A percentile compares a stretch with the other conserved stretches of the same genome.
These are phyloP conservation scores for Saccharum officinarum DNA, from an alignment of 176 grass and related monocot species.

Conservation along the genomic window DNA sequence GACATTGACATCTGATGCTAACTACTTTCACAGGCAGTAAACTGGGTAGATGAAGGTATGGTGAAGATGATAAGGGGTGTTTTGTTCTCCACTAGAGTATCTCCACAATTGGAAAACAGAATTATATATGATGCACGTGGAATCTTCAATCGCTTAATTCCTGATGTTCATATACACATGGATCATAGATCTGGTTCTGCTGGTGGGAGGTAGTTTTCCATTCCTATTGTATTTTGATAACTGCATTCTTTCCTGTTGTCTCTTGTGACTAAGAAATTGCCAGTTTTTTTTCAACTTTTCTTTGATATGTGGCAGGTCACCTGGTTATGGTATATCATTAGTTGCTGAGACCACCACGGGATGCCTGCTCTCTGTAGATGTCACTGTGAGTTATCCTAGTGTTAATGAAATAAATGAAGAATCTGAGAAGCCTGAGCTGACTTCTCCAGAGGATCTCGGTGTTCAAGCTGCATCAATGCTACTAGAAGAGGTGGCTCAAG, in stretches of 20 bases:
- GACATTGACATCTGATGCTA: constrained; percentile 29
- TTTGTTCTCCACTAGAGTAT: constrained; percentile 73
- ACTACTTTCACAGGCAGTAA: constrained; percentile 46
- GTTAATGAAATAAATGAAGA: constrained; percentile 67
- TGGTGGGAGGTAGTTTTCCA: constrained; percentile 62
- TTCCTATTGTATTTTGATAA: not conserved
- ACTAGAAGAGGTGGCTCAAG: constrained; percentile 76
- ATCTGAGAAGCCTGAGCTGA: constrained; percentile 62
- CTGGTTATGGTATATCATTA: constrained; percentile 85
- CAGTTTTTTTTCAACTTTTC: not conserved
- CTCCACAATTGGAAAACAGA: constrained; percentile 63
- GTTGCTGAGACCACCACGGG: constrained; percentile 91
- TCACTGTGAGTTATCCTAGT: constrained; percentile 58
- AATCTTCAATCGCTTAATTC: constrained; percentile 80
- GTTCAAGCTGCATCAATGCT: constrained; percentile 80
- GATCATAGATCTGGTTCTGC: constrained; percentile 61
- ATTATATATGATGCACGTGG: constrained; percentile 83
- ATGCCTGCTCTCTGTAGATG: constrained; percentile 77
- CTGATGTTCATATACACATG: constrained; percentile 89
- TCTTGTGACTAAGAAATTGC: not conserved
- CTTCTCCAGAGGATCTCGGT: constrained; percentile 84
- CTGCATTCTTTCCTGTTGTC: not conserved
- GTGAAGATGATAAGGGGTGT: constrained; percentile 94
- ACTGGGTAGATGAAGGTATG: constrained; percentile 94
- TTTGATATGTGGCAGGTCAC: constrained; percentile 57